A percentile compares a stretch with the other conserved stretches of the same genome.
phyloP scores from a whole-genome alignment of 495 filamentous ascomycete species.

The Podospora tetraspora region DNA sequence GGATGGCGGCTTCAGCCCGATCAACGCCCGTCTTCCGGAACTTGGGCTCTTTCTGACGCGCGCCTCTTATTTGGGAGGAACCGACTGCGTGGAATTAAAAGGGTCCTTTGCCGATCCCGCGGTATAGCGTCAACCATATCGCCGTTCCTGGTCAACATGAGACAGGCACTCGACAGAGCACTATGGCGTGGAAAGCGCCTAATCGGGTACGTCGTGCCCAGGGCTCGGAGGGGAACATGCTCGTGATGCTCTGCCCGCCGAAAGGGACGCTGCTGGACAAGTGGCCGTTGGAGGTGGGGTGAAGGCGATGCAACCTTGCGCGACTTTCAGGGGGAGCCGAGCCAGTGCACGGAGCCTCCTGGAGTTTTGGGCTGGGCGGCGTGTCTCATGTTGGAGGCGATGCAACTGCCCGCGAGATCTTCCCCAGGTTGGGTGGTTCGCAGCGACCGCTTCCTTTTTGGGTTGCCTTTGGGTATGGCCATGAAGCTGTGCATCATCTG shows the following conservation, averaged over 20 bases:
- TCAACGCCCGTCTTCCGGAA: not conserved
- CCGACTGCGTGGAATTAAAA: slow-evolving; percentile 8
- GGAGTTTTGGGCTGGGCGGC: slow-evolving; percentile 16
- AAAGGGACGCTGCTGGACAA: not conserved
- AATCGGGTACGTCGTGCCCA: not conserved
- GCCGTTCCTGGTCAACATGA: slow-evolving; percentile 4
- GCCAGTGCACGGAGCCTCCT: slow-evolving; percentile 14
- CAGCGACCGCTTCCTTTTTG: too few species aligned
- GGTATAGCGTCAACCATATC: not conserved
- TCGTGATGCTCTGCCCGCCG: not conserved
- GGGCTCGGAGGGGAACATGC: too few species aligned
- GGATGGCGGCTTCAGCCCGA: not conserved
- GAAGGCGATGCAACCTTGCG: slow-evolving; percentile 13
- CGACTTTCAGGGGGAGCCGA: slow-evolving; percentile 12
- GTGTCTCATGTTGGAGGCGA: slow-evolving; percentile 16
- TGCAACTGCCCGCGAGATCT: not conserved
- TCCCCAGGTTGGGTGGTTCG: not conserved
- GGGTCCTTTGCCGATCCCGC: slow-evolving; percentile 6
- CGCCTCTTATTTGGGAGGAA: slow-evolving; percentile 6
- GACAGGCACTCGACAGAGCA: slow-evolving; percentile 16
- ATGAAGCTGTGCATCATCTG: too few species aligned
- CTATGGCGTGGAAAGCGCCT: slow-evolving; percentile 11
- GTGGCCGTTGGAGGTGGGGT: not conserved
- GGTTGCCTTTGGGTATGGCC: too few species aligned
- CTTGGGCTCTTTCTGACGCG: not conserved